phyloP scores from a whole-genome alignment of 495 filamentous ascomycete genomes.

The Penicillium salamii region DNA sequence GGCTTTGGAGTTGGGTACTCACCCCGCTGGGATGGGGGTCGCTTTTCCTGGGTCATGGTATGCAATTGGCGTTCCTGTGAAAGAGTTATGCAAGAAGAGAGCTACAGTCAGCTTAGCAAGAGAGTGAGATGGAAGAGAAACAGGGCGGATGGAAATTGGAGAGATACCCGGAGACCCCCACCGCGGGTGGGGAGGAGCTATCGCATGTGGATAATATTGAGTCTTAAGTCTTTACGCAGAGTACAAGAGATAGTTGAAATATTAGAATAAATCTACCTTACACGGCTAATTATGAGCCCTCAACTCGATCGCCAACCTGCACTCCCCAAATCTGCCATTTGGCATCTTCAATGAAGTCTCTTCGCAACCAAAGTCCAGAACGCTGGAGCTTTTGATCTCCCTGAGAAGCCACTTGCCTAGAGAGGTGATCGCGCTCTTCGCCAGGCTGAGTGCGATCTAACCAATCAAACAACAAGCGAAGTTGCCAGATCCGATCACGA shows the following conservation, averaged over 20 bases:
- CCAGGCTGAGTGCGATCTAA: constrained; percentile 49
- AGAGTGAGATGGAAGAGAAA: too few relatives aligned
- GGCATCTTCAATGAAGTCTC: constrained; percentile 43
- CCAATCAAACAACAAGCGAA: constrained; percentile 81
- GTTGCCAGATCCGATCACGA: constrained; percentile 68
- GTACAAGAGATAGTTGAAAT: background rate
- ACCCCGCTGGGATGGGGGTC: constrained; percentile 17
- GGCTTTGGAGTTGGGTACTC: constrained; percentile 2
- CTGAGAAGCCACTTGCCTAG: constrained; percentile 26
- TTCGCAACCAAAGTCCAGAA: constrained; percentile 39
- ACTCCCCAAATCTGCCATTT: constrained; percentile 52
- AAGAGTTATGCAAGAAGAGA: too few relatives aligned
- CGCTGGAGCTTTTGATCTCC: constrained; percentile 6
- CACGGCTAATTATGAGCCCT: constrained; percentile 25
- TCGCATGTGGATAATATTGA: too few relatives aligned
- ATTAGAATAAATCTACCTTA: background rate
- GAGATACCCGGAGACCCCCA: too few relatives aligned
- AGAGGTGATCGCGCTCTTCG: constrained; percentile 33
- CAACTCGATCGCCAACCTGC: constrained; percentile 59
- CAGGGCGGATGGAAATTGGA: too few relatives aligned
- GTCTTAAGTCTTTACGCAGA: too few relatives aligned
- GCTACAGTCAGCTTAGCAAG: too few relatives aligned
- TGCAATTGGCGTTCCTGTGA: background rate
- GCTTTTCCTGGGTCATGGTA: constrained; percentile 6
- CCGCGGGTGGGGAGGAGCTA: too few relatives aligned